phyloP scores from a whole-genome alignment of 352 stramenopile species.

The Globisporangium cylindrosporum region DNA sequence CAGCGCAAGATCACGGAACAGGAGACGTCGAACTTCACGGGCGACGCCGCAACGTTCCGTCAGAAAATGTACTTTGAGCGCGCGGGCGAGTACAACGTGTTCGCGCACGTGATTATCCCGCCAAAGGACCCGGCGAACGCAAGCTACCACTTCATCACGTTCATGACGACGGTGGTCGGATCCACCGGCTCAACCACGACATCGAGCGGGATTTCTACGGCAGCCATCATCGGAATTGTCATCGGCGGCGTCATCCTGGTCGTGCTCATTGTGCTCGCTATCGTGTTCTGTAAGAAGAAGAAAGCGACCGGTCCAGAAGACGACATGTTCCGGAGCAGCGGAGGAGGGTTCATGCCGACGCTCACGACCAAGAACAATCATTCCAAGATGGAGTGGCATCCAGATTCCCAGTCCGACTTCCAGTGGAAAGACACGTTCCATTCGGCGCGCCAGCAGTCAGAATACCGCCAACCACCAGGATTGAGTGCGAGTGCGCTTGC shows the following conservation, averaged over 20 bases:
- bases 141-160: constrained; percentile 81
- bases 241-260: constrained; percentile 39
- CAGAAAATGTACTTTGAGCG: constrained; percentile 53
- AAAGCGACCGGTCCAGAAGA: constrained; percentile 23
- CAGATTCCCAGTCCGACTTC: constrained; percentile 35
- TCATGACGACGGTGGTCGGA: constrained; percentile 44
- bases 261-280: constrained; percentile 42
- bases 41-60: constrained; percentile 51
- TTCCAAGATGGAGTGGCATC: constrained; percentile 67
- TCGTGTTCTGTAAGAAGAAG: constrained; percentile 64
- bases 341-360: constrained; percentile 36
- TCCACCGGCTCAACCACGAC: constrained; percentile 18
- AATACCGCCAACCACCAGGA: constrained; percentile 42
- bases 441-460: constrained; percentile 24
- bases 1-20: constrained; percentile 68
- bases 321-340: constrained; percentile 62
- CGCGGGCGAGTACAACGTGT: constrained; percentile 65
- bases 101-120: constrained; percentile 72
- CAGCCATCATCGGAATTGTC: constrained; percentile 41
- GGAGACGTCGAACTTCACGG: constrained; percentile 78
- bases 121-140: constrained; percentile 45
- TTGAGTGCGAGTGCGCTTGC: constrained; percentile 61
- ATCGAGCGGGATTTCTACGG: constrained; percentile 35
- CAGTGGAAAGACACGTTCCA: constrained; percentile 49
- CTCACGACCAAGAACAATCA: constrained; percentile 48